Conservation (phyloP, 306 rosid genomes). For the Castanopsis chinensis region DNA sequence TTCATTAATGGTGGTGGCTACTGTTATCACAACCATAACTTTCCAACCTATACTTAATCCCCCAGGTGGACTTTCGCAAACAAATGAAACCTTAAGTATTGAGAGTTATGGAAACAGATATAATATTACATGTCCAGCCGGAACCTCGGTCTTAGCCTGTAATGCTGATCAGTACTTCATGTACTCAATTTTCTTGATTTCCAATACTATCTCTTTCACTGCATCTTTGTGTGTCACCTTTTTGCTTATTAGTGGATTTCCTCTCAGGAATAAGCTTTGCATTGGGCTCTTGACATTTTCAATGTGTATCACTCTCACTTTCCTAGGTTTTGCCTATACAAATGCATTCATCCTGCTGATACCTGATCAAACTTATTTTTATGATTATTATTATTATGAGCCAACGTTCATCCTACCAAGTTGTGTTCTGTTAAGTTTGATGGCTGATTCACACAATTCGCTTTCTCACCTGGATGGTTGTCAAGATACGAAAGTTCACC, state of each 20-base stretch:
- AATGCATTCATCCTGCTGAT: too few relatives aligned
- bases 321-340: background rate
- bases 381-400: too few relatives aligned
- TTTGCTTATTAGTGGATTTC: slow-evolving; percentile 21
- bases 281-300: slow-evolving; percentile 3
- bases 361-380: too few relatives aligned
- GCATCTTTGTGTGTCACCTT: background rate
- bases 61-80: too few relatives aligned
- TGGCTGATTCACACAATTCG: background rate
- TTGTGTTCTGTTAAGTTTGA: background rate
- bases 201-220: background rate
- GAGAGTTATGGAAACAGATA: too few relatives aligned
- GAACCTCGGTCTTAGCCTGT: too few relatives aligned
- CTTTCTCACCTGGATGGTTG: background rate
- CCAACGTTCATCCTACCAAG: accelerated
- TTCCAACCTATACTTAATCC: too few relatives aligned
- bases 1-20: too few relatives aligned
- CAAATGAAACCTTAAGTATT: too few relatives aligned
- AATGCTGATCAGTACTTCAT: accelerated
- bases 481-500: background rate
- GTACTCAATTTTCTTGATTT: too few relatives aligned
- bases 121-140: too few relatives aligned
- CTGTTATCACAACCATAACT: too few relatives aligned
- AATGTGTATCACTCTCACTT: background rate
- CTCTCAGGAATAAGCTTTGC: background rate